Base-by-base conservation (phyloP, 352 stramenopile genomes). In the Globisporangium megalacanthum region DNA sequence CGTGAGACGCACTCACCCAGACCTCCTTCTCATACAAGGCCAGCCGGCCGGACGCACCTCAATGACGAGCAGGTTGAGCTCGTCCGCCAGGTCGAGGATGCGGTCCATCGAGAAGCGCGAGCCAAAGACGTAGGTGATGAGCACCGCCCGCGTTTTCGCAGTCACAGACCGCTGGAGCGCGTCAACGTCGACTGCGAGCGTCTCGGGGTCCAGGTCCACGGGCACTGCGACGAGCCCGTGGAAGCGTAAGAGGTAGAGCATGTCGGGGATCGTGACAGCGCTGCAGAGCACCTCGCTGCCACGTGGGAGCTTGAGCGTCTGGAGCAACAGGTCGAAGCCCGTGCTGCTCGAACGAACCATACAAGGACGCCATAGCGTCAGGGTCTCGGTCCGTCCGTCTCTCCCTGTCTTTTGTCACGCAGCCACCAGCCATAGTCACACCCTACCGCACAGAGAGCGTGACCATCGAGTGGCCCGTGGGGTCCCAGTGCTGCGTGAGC, bases 111-210 rank as follows among this genome's bases (percentile, higher is more conserved):
- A 56, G 42, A 77, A 75, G 7, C 78, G 70, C 17, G 82, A 79
- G 42, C 84, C 84, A 56, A 94, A 94, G 41, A 94, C 77, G 64
- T 94, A 79, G 7, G 84, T 82, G n/a, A 94, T 74, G 42, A 94
- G 35, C 52, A 94, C 66, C 51, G 78, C 66, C 10, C 68, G 72
- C 31, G 84, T 86, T 64, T 86, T 86, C 70, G 86, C 48, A 1
- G 79, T 88, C 29, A 84, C 54, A 4, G 75, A 63, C 5, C 59
- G 54, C 25, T 73, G 70, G 19, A 94, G 52, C 11, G 60, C n/a
- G 7, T 85, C 62, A 19, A 72, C 53, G 50, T 89, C 69, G 17
- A 91, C 69, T 0, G 77, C 69, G 13, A 94, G 61, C 9, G 82
- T 94, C 20, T 87, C 53, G 0, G 71, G 67, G 46, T 89, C 61